phyloP scores from a whole-genome alignment of 306 rosid genomes.

The Astragalus membranaceus region DNA sequence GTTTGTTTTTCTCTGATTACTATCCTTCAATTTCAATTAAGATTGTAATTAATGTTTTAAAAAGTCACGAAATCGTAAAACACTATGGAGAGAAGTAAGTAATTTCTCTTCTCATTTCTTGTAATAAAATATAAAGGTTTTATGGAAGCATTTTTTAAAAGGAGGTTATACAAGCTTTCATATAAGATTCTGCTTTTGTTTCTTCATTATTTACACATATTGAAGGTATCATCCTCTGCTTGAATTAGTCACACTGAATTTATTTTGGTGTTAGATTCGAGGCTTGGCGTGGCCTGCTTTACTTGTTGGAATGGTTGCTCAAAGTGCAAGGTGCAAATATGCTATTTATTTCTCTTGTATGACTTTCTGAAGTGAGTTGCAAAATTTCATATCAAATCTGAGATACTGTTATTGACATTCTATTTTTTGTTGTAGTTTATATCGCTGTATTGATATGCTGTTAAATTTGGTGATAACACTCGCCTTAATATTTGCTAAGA shows the following conservation, averaged over 20 bases:
- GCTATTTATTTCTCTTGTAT: neutral
- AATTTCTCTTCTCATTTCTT: neutral
- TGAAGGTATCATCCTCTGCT: slow-evolving; percentile 9
- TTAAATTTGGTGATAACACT: slow-evolving; percentile 5
- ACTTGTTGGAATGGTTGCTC: slow-evolving; percentile 69
- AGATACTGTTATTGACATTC: neutral
- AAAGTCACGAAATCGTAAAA: neutral
- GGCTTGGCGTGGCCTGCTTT: slow-evolving; percentile 83
- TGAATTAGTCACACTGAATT: slow-evolving; percentile 2
- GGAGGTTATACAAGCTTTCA: neutral
- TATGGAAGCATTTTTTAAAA: neutral
- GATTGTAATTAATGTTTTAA: neutral
- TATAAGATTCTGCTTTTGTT: neutral
- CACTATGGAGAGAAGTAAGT: neutral
- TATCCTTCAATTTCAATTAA: neutral
- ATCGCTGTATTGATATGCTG: neutral
- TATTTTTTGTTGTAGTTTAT: neutral
- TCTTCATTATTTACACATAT: neutral
- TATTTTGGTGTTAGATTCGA: slow-evolving; percentile 44
- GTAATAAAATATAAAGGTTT: neutral
- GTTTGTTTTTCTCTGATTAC: slow-evolving; percentile 29
- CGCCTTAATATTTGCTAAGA: neutral
- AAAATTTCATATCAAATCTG: neutral
- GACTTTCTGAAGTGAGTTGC: neutral
- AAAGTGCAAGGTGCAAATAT: slow-evolving; percentile 63